phyloP scores from a whole-genome alignment of 805 yeast genomes.

The Pichia californica region DNA sequence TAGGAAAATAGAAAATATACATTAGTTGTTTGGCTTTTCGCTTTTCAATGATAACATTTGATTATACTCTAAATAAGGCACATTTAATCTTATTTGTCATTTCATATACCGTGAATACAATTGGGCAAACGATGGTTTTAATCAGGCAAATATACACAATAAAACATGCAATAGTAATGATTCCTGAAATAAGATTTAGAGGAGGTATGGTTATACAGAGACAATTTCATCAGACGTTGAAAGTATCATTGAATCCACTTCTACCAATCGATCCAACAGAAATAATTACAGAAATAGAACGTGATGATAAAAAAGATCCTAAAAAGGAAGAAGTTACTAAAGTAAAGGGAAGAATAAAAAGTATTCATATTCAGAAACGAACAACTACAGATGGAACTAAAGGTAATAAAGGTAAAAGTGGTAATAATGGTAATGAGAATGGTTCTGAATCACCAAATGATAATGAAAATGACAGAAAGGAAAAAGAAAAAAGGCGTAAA shows the following conservation, averaged over 20 bases:
- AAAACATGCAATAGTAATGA: too few species aligned
- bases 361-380: background rate
- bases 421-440: background rate
- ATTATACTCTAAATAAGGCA: too few species aligned
- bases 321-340: constrained; percentile 19
- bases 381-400: constrained; percentile 12
- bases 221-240: background rate
- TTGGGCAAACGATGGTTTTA: too few species aligned
- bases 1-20: too few species aligned
- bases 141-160: too few species aligned
- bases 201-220: too few species aligned
- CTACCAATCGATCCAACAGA: constrained; percentile 37
- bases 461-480: background rate
- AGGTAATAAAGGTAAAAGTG: constrained; percentile 1
- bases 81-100: too few species aligned
- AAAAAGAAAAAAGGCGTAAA: background rate
- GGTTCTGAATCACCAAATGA: background rate
- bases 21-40: too few species aligned
- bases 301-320: constrained; percentile 13
- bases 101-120: too few species aligned
- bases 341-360: constrained; percentile 18
- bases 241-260: constrained; percentile 30
- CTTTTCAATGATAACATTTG: too few species aligned
- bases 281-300: constrained; percentile 19
- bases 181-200: too few species aligned